Conservation (phyloP, 2,329 filamentous ascomycete species). For the Neonectria ditissima region DNA sequence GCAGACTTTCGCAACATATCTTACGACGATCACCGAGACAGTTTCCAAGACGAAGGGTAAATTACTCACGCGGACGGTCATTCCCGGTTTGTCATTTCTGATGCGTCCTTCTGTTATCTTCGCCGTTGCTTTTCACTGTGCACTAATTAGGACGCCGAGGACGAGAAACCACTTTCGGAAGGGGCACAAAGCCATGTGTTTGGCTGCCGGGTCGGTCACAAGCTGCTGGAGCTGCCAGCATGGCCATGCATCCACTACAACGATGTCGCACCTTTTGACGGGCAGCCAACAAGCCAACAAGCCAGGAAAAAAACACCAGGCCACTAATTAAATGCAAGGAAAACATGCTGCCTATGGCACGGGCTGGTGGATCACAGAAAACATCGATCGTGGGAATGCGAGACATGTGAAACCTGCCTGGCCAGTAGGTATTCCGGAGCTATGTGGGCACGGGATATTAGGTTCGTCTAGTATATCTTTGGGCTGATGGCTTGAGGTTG, state of each 20-base stretch:
- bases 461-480: background rate
- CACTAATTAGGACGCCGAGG: background rate
- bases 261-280: slow-evolving; percentile 1
- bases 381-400: background rate
- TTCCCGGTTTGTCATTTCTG: background rate
- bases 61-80: background rate
- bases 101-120: background rate
- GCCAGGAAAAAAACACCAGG: background rate
- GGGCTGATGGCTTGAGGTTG: background rate
- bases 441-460: background rate
- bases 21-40: background rate
- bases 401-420: background rate
- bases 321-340: slow-evolving; percentile 6
- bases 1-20: background rate
- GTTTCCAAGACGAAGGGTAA: slow-evolving; percentile 4
- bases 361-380: background rate
- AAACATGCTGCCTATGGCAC: slow-evolving; percentile 1
- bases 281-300: background rate
- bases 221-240: background rate
- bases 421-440: background rate
- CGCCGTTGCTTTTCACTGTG: background rate
- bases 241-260: slow-evolving; percentile 7
- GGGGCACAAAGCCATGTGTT: background rate
- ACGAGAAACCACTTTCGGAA: background rate
- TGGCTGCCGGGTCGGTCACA: background rate